Conservation (phyloP, 2,329 filamentous ascomycete genomes). For the Hypomyces rosellus region DNA sequence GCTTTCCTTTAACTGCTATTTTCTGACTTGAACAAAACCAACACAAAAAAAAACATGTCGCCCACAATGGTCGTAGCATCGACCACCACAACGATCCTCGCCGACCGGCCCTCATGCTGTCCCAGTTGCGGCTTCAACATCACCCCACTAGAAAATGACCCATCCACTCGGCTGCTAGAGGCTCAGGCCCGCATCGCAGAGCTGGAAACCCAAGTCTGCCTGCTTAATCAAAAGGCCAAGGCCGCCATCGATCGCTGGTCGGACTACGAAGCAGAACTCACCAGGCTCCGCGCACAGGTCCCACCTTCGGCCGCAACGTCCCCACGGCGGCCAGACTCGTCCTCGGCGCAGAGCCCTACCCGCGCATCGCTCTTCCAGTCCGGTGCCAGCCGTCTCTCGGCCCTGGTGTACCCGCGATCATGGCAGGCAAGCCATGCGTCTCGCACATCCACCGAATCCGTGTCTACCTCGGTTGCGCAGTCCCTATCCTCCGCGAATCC, state of each 20-base stretch:
- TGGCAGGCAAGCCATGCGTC: slow-evolving; percentile 26
- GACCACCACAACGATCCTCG: slow-evolving; percentile 17
- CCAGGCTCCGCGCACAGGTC: slow-evolving; percentile 45
- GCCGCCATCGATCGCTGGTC: slow-evolving; percentile 60
- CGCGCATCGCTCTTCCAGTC: slow-evolving; percentile 41
- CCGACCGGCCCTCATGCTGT: slow-evolving; percentile 34
- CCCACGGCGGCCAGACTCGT: not conserved
- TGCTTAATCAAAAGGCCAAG: slow-evolving; percentile 65
- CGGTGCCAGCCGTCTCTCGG: slow-evolving; percentile 40
- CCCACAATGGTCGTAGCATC: slow-evolving; percentile 26
- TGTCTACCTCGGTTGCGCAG: slow-evolving; percentile 15
- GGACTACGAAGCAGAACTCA: slow-evolving; percentile 75
- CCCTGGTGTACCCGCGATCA: slow-evolving; percentile 41
- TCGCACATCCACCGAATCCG: slow-evolving; percentile 17
- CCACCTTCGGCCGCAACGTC: not conserved
- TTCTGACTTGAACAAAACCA: not conserved
- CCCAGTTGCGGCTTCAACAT: slow-evolving; percentile 44
- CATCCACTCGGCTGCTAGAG: slow-evolving; percentile 40
- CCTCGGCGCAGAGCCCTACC: slow-evolving; percentile 23
- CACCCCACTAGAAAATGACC: slow-evolving; percentile 23
- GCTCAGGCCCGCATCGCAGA: slow-evolving; percentile 59
- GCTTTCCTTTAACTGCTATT: not conserved
- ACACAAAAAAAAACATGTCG: slow-evolving; percentile 13
- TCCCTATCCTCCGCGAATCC: slow-evolving; percentile 1
- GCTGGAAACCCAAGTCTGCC: slow-evolving; percentile 62